These are phyloP conservation scores for Talaromyces verruculosus DNA, from an alignment of 2,329 filamentous ascomycete species.

Conservation along the genomic window DNA sequence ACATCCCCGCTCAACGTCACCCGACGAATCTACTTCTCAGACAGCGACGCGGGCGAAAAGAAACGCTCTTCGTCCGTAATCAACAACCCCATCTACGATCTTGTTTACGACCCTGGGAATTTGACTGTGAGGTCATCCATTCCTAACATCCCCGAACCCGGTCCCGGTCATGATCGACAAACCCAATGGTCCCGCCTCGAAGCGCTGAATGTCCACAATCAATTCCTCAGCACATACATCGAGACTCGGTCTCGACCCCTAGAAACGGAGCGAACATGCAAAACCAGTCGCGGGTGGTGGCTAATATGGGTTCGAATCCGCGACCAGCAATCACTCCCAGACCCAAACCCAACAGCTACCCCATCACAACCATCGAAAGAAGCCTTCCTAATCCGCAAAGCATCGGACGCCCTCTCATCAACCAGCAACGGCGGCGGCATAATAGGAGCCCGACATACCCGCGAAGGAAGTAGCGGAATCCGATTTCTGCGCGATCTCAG, in stretches of 20 bases:
- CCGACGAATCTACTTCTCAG: conserved; percentile 37
- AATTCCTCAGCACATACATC: conserved; percentile 58
- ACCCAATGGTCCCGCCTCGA: conserved; percentile 55
- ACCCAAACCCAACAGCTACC: conserved; percentile 13
- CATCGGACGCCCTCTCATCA: conserved; percentile 40
- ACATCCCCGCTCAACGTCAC: conserved; percentile 47
- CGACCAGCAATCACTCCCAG: conserved; percentile 7
- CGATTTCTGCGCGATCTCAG: conserved; percentile 42
- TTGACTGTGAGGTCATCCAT: conserved; percentile 62
- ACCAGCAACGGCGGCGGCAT: background rate
- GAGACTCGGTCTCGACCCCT: conserved; percentile 48
- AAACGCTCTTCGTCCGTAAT: conserved; percentile 33
- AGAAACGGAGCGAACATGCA: conserved; percentile 62
- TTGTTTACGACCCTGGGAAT: conserved; percentile 60
- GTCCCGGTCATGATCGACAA: conserved; percentile 23
- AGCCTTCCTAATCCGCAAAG: conserved; percentile 49
- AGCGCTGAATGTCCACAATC: conserved; percentile 61
- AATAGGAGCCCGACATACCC: background rate
- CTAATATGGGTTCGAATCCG: conserved; percentile 62
- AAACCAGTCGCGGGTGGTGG: conserved; percentile 67
- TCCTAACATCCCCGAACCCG: conserved; percentile 62
- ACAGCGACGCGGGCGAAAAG: conserved; percentile 36
- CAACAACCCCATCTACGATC: conserved; percentile 55
- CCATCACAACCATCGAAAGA: conserved; percentile 32
- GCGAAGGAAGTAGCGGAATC: conserved; percentile 18